Conservation (phyloP, 2,329 filamentous ascomycete genomes). For the Colletotrichum filicis region DNA sequence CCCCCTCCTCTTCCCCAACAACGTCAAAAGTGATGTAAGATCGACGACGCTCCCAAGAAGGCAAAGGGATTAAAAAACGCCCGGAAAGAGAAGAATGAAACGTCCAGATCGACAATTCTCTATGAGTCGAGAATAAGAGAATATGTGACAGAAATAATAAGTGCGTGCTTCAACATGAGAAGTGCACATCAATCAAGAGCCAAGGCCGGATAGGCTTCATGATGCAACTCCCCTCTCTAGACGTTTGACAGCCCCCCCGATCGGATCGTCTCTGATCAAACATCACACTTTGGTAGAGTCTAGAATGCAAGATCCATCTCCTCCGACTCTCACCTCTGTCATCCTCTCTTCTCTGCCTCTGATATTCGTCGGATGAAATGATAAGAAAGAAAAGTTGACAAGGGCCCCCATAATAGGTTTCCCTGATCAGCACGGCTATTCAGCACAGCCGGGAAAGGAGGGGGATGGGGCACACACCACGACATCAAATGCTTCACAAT, state of each 20-base stretch:
- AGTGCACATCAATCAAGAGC: background rate
- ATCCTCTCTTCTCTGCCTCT: background rate
- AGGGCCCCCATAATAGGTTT: background rate
- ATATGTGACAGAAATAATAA: no score
- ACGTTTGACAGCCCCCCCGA: background rate
- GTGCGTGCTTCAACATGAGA: background rate
- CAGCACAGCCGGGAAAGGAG: constrained; percentile 13
- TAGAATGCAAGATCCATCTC: background rate
- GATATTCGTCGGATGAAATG: background rate
- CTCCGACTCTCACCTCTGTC: background rate
- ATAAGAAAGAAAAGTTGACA: background rate
- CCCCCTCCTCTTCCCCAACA: no score
- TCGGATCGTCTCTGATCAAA: no score
- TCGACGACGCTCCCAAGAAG: background rate
- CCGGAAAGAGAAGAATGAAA: background rate
- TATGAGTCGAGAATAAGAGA: background rate
- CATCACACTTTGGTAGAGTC: constrained; percentile 9
- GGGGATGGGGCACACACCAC: background rate
- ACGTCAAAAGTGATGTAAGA: background rate
- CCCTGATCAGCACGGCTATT: constrained; percentile 31
- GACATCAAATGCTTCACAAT: constrained; percentile 20
- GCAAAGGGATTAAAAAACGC: background rate
- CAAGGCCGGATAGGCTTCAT: background rate
- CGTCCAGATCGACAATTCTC: background rate
- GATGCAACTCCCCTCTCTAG: background rate